These are phyloP conservation scores for Solanum sparsipilum DNA, from an alignment of 257 asterid genomes.

Conservation along the genomic window DNA sequence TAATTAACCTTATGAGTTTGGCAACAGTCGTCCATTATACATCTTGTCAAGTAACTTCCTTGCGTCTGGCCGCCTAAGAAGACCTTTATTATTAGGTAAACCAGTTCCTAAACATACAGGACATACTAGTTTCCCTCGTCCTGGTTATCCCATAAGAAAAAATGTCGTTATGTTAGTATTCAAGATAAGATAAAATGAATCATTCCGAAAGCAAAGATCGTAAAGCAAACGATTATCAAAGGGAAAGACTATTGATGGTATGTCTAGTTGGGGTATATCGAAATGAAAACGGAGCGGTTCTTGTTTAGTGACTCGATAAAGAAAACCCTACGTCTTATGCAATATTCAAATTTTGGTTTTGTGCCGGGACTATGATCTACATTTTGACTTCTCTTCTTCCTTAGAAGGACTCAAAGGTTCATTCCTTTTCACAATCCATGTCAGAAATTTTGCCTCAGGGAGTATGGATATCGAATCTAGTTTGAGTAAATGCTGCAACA, in stretches of 20 bases:
- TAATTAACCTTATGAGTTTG: conserved; percentile 48
- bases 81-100: conserved; percentile 87
- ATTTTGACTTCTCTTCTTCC: not conserved
- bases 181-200: not conserved
- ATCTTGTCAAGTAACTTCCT: conserved; percentile 70
- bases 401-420: not conserved
- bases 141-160: conserved; percentile 18
- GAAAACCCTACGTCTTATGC: not conserved
- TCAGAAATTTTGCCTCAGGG: not conserved
- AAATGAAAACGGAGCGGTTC: not conserved
- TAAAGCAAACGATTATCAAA: not conserved
- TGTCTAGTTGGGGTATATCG: not conserved
- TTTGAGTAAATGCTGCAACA: not conserved
- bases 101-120: conserved; percentile 97
- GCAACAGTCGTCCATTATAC: conserved; percentile 87
- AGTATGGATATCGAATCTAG: not conserved
- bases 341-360: not conserved
- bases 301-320: not conserved
- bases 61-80: conserved; percentile 91
- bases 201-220: not conserved
- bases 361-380: not conserved
- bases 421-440: not conserved
- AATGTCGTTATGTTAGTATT: not conserved
- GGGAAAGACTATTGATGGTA: not conserved
- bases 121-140: conserved; percentile 89